phyloP scores from a whole-genome alignment of 2,329 filamentous ascomycete genomes.

The Pseudophaeomoniella oleicola region DNA sequence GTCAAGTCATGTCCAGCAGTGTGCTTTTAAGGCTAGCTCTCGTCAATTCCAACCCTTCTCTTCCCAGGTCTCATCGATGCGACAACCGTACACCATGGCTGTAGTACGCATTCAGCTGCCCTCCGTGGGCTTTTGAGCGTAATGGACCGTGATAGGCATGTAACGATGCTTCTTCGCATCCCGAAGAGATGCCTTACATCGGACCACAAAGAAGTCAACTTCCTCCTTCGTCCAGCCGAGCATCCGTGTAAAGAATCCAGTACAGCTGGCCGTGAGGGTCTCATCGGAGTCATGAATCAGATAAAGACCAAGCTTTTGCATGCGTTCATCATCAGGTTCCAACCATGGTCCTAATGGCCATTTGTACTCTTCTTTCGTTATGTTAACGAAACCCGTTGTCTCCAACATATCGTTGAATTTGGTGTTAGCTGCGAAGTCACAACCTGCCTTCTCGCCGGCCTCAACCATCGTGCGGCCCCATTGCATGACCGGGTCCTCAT shows the following conservation, averaged over 20 bases:
- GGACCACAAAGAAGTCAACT: slow-evolving; percentile 10
- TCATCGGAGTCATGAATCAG: slow-evolving; percentile 11
- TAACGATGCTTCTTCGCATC: slow-evolving; percentile 8
- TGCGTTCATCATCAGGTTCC: slow-evolving; percentile 11
- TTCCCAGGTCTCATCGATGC: too few relatives aligned
- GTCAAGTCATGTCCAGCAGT: too few relatives aligned
- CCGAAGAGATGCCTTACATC: slow-evolving; percentile 10
- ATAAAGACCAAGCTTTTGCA: slow-evolving; percentile 12
- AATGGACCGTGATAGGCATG: slow-evolving; percentile 7
- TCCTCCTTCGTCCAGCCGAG: slow-evolving; percentile 14
- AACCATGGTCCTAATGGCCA: slow-evolving; percentile 17
- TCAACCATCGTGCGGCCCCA: slow-evolving; percentile 11
- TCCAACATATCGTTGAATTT: slow-evolving; percentile 5
- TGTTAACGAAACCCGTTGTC: slow-evolving; percentile 13
- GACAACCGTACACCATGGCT: slow-evolving; percentile 1
- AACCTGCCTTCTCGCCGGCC: not conserved
- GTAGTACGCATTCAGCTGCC: too few relatives aligned
- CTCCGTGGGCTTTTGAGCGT: slow-evolving; percentile 11
- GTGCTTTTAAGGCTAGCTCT: too few relatives aligned
- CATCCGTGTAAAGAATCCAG: slow-evolving; percentile 13
- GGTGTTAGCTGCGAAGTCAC: slow-evolving; percentile 16
- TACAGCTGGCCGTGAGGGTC: slow-evolving; percentile 12
- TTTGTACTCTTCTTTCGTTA: slow-evolving; percentile 10
- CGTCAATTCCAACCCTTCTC: too few relatives aligned
- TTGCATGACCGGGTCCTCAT: slow-evolving; percentile 9